Conservation (phyloP, 768 basidiomycete genomes). For the Xerocomellus chrysenteron region DNA sequence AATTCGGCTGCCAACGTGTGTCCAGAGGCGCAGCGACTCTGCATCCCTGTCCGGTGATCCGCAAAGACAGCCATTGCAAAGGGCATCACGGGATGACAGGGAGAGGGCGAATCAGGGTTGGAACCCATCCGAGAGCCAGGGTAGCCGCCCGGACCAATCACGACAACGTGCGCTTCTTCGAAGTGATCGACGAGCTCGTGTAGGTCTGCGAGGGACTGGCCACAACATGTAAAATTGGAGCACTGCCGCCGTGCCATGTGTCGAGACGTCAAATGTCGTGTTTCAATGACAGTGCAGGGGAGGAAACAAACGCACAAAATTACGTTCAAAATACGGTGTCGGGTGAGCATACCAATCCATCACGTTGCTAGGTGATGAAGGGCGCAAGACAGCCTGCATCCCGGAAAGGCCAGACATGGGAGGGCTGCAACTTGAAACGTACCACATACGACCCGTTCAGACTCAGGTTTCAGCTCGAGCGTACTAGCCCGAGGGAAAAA, state of each 20-base stretch:
- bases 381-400: not conserved
- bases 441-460: not conserved
- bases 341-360: slow-evolving; percentile 7
- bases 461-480: not conserved
- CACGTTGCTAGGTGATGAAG: slow-evolving; percentile 11
- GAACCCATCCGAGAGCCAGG: slow-evolving; percentile 13
- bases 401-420: not conserved
- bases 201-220: slow-evolving; percentile 43
- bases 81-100: not conserved
- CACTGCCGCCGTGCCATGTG: slow-evolving; percentile 27
- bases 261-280: not conserved
- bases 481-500: not conserved
- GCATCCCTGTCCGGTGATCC: slow-evolving; percentile 2
- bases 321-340: slow-evolving; percentile 17
- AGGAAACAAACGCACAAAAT: slow-evolving; percentile 15
- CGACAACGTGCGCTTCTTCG: slow-evolving; percentile 42
- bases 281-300: not conserved
- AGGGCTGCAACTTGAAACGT: not conserved
- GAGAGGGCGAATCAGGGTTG: not conserved
- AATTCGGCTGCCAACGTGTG: not conserved
- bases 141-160: slow-evolving; percentile 31
- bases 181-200: slow-evolving; percentile 54
- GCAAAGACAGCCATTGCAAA: not conserved
- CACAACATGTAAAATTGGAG: slow-evolving; percentile 50
- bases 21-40: not conserved